Conservation (phyloP, 2,329 filamentous ascomycete genomes). For the Exophiala xenobiotica region DNA sequence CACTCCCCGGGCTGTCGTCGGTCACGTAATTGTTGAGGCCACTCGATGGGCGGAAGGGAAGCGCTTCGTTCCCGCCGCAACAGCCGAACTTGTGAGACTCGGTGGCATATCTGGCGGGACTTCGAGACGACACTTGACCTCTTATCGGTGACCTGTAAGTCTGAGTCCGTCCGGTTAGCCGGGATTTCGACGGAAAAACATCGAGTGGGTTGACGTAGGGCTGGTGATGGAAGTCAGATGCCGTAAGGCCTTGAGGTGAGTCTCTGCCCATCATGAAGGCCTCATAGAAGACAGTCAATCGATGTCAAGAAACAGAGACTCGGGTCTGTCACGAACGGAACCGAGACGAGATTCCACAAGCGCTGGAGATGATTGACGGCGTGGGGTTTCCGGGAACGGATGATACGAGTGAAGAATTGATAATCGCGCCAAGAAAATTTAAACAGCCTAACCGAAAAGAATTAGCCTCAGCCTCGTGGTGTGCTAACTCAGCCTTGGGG, state of each 20-base stretch:
- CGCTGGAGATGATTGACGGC: neutral
- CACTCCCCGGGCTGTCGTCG: constrained; percentile 2
- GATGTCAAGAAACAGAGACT: neutral
- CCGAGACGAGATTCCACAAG: neutral
- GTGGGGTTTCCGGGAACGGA: neutral
- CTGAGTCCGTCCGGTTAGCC: constrained; percentile 18
- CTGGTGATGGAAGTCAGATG: constrained; percentile 27
- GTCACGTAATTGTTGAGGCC: constrained; percentile 16
- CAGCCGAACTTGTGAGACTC: constrained; percentile 19
- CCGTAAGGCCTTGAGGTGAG: constrained; percentile 23
- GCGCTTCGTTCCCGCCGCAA: constrained; percentile 18
- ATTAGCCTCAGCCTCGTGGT: neutral
- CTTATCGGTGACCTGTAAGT: constrained; percentile 14
- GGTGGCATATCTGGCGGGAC: constrained; percentile 12
- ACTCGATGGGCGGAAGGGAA: constrained; percentile 6
- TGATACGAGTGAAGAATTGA: constrained; percentile 5
- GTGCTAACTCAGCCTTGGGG: too few relatives aligned
- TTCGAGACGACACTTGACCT: constrained; percentile 12
- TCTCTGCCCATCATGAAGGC: constrained; percentile 15
- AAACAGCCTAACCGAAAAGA: neutral
- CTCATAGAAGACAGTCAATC: neutral
- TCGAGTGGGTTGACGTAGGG: constrained; percentile 26
- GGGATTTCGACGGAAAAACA: constrained; percentile 21
- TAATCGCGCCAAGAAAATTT: constrained; percentile 4
- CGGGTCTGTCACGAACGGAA: neutral